These are phyloP conservation scores for Verticillium alfalfae DNA, from an alignment of 2,329 filamentous ascomycete species.

Conservation along the genomic window DNA sequence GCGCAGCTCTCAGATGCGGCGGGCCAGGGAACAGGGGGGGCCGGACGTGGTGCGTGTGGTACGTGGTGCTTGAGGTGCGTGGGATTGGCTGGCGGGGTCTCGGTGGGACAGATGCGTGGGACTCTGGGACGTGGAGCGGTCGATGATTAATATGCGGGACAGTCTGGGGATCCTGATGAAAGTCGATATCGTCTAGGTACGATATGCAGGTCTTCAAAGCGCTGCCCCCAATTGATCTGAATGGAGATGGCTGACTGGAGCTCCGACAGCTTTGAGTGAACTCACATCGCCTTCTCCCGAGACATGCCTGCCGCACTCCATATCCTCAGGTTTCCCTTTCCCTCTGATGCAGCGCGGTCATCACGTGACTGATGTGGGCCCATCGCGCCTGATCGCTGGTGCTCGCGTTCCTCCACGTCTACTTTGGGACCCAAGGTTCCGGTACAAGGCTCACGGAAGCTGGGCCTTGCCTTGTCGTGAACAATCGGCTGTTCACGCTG, in stretches of 20 bases:
- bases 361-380: background rate
- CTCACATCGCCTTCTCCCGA: background rate
- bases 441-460: background rate
- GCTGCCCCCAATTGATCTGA: background rate
- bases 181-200: no score
- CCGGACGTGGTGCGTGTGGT: no score
- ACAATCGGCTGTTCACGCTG: background rate
- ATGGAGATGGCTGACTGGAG: background rate
- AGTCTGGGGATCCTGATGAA: background rate
- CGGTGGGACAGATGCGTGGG: background rate
- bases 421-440: background rate
- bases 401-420: background rate
- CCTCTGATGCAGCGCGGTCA: background rate
- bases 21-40: background rate
- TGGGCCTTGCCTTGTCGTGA: background rate
- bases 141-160: background rate
- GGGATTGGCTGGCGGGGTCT: background rate
- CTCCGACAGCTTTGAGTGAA: background rate
- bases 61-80: background rate
- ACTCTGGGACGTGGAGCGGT: background rate
- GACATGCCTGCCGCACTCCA: background rate
- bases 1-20: background rate
- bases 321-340: background rate
- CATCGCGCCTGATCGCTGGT: background rate
- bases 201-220: background rate